Evolutionary conservation across 2,329 filamentous ascomycete genomes (phyloP).

Genomic region (Colletotrichum neosansevieriae): DNA sequence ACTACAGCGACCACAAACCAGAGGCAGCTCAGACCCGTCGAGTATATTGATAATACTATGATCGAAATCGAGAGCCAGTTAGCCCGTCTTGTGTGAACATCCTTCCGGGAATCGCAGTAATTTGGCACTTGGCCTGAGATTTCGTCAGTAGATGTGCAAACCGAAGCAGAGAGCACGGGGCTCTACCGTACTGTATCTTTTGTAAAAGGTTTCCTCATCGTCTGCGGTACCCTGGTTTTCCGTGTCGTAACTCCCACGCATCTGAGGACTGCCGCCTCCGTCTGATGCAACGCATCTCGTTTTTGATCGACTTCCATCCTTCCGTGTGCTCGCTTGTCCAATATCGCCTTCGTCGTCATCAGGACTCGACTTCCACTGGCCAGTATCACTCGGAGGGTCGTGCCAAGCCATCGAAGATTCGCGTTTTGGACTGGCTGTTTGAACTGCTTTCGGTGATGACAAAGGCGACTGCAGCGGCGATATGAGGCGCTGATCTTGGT

Average conservation of each 20-base stretch:
- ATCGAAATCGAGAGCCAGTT: conserved; percentile 65
- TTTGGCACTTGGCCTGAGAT: conserved; percentile 46
- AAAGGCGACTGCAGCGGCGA: conserved; percentile 24
- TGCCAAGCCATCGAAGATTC: conserved; percentile 31
- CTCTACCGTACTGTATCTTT: conserved; percentile 47
- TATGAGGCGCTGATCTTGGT: conserved; percentile 19
- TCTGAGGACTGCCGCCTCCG: background rate
- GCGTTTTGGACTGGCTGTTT: background rate
- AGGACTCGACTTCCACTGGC: conserved; percentile 11
- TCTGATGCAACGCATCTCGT: background rate
- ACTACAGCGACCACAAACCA: conserved; percentile 73
- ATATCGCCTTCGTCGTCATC: conserved; percentile 28
- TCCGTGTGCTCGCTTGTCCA: background rate
- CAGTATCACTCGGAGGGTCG: conserved; percentile 22
- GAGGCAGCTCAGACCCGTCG: conserved; percentile 72
- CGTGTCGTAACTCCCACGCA: background rate
- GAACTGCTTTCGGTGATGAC: conserved; percentile 1
- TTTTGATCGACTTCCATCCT: conserved; percentile 8
- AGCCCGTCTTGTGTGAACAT: conserved; percentile 48
- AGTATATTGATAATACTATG: conserved; percentile 68
- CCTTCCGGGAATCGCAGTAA: conserved; percentile 49
- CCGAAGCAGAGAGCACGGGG: background rate
- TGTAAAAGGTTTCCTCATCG: conserved; percentile 47
- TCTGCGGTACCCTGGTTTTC: conserved; percentile 27
- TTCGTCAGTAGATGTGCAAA: background rate